Evolutionary conservation across 208 protist genomes (phyloP), one percentile per base, ranked within the genome.

Genomic region (Leishmania tropica): DNA sequence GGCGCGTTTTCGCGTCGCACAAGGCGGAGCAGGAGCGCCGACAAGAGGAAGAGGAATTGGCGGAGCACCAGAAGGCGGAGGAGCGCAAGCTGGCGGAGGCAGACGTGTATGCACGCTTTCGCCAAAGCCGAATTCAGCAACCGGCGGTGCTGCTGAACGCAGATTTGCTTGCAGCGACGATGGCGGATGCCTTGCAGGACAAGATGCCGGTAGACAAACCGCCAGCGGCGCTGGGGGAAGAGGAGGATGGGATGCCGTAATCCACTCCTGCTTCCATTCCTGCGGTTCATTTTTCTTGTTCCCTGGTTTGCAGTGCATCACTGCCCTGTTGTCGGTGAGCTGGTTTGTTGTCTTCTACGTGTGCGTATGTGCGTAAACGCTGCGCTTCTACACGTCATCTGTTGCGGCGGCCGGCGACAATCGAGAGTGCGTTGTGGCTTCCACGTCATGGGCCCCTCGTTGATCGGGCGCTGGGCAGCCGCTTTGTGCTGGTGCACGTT

Each of bases 71-170:
- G 71, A 76, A 83, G 42, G 51, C 76, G 54, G 85, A 88, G 72
- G 87, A 93, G 87, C 83, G 78, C 60, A 75, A 88, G 24, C 54
- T 79, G 42, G 73, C 81, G n/a, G 85, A 86, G 47, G 67, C 77
- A 4, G 85, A 86, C 75, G 86, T 94, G 74, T 78, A 90, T 35
- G 85, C 88, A 60, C 78, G 80, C 56, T 95, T 94, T 81, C 45
- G 51, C 15, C 31, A 73, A 51, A 80, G 86, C 53, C 37, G 65
- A 17, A 81, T 85, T 71, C 60, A 71, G 45, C 47, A 86, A 47
- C 86, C 86, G 5, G 68, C 78, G 5, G 75, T 24, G n/a, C 77
- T 89, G 17, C 4, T 80, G 40, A 79, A 90, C 35, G 5, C 17
- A 13, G 84, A 90, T 8, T 58, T 90, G 70, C 21, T 80, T 31